Base-by-base conservation (phyloP, 345 rosid genomes). In the Boechera stricta region DNA sequence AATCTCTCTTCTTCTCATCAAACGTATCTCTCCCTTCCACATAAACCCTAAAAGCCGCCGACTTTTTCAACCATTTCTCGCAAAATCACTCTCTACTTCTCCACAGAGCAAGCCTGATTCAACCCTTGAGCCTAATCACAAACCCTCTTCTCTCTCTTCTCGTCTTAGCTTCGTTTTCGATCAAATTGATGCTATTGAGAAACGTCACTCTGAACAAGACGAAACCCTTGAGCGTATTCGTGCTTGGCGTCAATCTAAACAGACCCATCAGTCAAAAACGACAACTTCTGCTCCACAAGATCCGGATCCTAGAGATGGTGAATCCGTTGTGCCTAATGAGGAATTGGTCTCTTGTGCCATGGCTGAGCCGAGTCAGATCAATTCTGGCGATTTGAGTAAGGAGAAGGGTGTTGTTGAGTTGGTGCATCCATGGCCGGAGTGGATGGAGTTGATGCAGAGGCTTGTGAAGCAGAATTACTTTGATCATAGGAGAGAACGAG, bases 401-500 rank as follows among this genome's bases (percentile, higher is more conserved):
- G 54, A 49, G 73, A 80, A 72, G 24, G 73, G 82, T 36, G 87
- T 82, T 79, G 80, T 84, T 49, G 90, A 86, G 84, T 2, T 95
- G 72, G 91, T 87, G n/a, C 99, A 95, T 76, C 98, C 96, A 12
- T 95, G 97, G 98, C 94, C 97, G 1, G 99, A 95, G 84, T 95
- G 98, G 99, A 86, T 93, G 38, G 98, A 95, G 84, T 78, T 95
- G 78, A 90, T 95, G 93, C 91, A 88, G 83, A 87, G 86, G 71
- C 75, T 95, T 69, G 88, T 90, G 77, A 86, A 89, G 64, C 97
- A 91, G 85, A 92, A 95, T 75, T 95, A 91, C 85, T 92, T 95
- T 84, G 97, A 95, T 80, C 93, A 89, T 65, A 82, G 83, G 80
- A 90, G 96, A 75, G 68, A 78, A 49, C 72, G 73, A 76, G 89